Evolutionary conservation across 2,329 filamentous ascomycete species (phyloP), one percentile per base, ranked within the genome.

Genomic region (Xylariaceae sp.): DNA sequence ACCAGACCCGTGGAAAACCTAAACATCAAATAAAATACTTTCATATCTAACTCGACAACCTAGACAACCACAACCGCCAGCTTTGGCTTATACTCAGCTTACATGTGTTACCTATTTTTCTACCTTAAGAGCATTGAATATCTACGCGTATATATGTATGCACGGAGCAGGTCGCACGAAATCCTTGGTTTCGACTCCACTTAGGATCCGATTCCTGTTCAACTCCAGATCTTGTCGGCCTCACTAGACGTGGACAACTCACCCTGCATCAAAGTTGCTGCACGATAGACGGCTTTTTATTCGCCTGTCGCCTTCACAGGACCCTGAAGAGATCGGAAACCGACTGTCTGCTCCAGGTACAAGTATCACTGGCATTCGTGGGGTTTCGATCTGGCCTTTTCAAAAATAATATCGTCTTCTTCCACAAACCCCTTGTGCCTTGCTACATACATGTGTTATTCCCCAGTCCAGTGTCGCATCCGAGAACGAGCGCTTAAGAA

Each of bases 191-290:
- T 50, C 37, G 60, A 60, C 29, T 62, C 57, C 60, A 55, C 52
- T 54, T 62, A 54, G 60, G 60, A 60, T 48, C 57, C 60, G 54
- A 60, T 55, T 54, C 53, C 43, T 57, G 20, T 44, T 48, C 56
- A 44, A 37, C 44, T 55, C 29, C 44, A 51, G 21, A 49, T 47
- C 26, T 51, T 48, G 40, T 62, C 56, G 52, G 56, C 49, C 49
- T 57, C 57, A 60, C 54, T 20, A 52, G 47, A 54, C 53, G 66
- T 71, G 70, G 70, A 74, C 72, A 74, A 74, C 72, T 73, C 71
- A 74, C 68, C 71, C 67, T 73, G 72, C 72, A 74, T 69, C 61
- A 63, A 62, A 60, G 66, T 63, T 65, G 67, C 71, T 70, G 70
- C 68, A 70, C 54, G 64, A 66, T 66, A 68, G 63, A 70, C 70